Percentiles rank a stretch among this genome's conserved stretches.
These are phyloP conservation scores for Ganoderma multipileum DNA, from an alignment of 1,284 basidiomycete genomes.

Conservation along the genomic window DNA sequence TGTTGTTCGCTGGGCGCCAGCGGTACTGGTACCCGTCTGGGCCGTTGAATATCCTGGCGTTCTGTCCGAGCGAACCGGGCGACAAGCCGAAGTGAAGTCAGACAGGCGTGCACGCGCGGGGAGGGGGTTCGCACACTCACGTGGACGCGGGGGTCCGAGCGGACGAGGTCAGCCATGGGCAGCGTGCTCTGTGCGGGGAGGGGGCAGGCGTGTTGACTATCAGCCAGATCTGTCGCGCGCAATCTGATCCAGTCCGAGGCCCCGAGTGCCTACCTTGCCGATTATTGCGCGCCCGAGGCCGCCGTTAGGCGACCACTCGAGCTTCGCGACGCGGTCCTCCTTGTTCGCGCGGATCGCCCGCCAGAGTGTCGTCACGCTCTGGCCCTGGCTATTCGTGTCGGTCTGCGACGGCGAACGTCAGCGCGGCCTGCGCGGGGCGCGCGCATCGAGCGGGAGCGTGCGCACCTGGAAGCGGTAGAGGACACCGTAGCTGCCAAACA, in stretches of 20 bases:
- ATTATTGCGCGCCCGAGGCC: conserved; percentile 82
- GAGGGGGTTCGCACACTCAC: conserved; percentile 25
- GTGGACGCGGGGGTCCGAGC: conserved; percentile 58
- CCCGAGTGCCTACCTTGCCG: conserved; percentile 64
- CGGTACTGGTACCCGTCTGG: conserved; percentile 81
- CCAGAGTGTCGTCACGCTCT: conserved; percentile 77
- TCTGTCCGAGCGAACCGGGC: conserved; percentile 33
- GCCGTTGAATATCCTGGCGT: conserved; percentile 75
- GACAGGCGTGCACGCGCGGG: conserved; percentile 18
- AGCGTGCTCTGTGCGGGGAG: conserved; percentile 63
- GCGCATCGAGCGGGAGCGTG: conserved; percentile 23
- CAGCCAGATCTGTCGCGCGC: conserved; percentile 30
- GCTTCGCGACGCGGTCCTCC: conserved; percentile 83
- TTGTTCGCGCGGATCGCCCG: conserved; percentile 79
- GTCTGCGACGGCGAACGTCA: conserved; percentile 55
- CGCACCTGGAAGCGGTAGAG: conserved; percentile 81
- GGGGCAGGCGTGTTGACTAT: conserved; percentile 26
- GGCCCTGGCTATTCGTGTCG: conserved; percentile 62
- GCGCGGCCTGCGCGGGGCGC: conserved; percentile 11
- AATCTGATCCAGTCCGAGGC: conserved; percentile 29
- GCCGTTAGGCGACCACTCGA: conserved; percentile 83
- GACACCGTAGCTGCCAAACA: conserved; percentile 82
- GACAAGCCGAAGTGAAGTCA: conserved; percentile 16
- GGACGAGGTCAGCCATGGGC: conserved; percentile 82
- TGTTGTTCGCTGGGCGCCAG: conserved; percentile 70